Conservation (phyloP, 352 stramenopile genomes). For the Pythium brassicae region DNA sequence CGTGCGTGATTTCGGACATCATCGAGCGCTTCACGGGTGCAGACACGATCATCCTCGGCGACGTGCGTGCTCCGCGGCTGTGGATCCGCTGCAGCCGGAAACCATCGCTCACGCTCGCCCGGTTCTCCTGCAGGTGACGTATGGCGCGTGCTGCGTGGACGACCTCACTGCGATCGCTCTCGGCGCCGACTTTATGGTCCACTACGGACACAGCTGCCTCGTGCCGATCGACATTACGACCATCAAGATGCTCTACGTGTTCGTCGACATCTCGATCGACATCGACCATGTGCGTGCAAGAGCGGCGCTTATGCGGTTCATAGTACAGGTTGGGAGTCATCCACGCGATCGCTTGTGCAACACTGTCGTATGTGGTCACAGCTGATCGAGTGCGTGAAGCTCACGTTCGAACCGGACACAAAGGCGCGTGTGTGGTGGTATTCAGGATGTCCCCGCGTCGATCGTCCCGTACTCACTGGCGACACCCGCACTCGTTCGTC, state of each 20-base stretch:
- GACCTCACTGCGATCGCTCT: conserved; percentile 95
- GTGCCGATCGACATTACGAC: conserved; percentile 96
- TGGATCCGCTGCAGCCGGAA: not conserved
- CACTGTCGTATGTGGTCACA: conserved; percentile 15
- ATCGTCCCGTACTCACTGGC: not conserved
- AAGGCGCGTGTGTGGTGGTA: conserved; percentile 55
- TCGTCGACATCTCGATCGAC: conserved; percentile 99
- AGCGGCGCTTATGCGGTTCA: not conserved
- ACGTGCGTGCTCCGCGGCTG: conserved; percentile 72
- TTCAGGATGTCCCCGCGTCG: not conserved
- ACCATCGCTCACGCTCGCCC: not conserved
- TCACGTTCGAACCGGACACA: conserved; percentile 76
- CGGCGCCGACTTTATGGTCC: conserved; percentile 97
- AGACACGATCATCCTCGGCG: conserved; percentile 94
- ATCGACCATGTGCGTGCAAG: conserved; percentile 83
- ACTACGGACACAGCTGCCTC: conserved; percentile 99
- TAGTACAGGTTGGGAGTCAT: not conserved
- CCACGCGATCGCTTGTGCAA: not conserved
- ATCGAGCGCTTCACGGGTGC: conserved; percentile 93
- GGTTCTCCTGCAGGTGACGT: conserved; percentile 78
- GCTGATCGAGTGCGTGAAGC: conserved; percentile 94
- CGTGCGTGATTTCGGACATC: conserved; percentile 98
- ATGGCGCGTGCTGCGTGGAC: conserved; percentile 99
- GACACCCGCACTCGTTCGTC: not conserved
- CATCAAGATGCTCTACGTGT: conserved; percentile 98